Percentiles rank a stretch among this genome's conserved stretches.
These are phyloP conservation scores for Triglochin maritima DNA, from an alignment of 106 monocot species.

Conservation along the genomic window DNA sequence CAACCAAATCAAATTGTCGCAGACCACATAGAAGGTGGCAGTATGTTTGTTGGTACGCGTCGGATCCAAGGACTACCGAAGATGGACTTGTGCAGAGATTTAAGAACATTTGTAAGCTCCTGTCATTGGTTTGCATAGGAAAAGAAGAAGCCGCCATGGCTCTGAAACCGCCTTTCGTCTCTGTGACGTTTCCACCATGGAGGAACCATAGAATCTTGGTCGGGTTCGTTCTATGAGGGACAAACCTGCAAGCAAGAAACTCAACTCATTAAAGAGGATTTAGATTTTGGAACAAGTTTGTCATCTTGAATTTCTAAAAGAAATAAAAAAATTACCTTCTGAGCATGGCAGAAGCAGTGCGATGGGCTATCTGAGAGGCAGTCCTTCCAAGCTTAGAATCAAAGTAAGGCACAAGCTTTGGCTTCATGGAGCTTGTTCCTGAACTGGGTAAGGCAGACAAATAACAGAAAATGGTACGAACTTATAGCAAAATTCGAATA, in stretches of 20 bases:
- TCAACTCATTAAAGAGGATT: neutral
- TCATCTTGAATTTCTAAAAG: too few relatives aligned
- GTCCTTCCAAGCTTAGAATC: neutral
- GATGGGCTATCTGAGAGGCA: neutral
- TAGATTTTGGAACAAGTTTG: neutral
- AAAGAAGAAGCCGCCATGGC: constrained; percentile 25
- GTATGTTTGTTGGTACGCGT: constrained; percentile 22
- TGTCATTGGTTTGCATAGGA: constrained; percentile 4
- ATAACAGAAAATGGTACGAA: neutral
- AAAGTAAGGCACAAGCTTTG: constrained; percentile 9
- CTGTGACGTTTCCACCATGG: constrained; percentile 19
- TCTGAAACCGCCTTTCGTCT: constrained; percentile 19
- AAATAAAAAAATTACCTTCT: neutral
- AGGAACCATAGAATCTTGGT: constrained; percentile 29
- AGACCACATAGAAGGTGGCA: constrained; percentile 38
- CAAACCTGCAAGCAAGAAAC: neutral
- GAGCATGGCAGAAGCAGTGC: neutral
- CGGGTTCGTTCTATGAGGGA: neutral
- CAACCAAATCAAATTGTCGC: neutral
- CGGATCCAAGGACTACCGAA: constrained; percentile 21
- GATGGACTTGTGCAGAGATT: constrained; percentile 18
- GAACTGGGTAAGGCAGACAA: constrained; percentile 1
- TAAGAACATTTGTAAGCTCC: constrained; percentile 3
- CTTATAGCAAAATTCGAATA: neutral
- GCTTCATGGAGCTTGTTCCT: constrained; percentile 3